Conservation (phyloP, 2,329 filamentous ascomycete genomes). For the Xylariaceae sp. region DNA sequence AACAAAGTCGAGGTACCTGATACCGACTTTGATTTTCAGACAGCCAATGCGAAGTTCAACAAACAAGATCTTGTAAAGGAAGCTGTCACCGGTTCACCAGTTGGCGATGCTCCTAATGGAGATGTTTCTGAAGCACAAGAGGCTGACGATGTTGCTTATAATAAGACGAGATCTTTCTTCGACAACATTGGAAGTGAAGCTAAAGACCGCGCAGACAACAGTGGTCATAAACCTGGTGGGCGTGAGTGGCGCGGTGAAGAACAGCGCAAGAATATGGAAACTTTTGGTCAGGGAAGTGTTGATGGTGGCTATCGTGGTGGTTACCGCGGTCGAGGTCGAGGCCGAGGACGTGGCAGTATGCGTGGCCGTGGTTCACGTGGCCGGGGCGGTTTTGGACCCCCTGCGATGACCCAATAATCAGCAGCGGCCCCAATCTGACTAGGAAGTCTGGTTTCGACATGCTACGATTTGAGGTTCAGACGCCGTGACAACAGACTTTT, state of each 20-base stretch:
- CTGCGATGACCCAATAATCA: slow-evolving; percentile 31
- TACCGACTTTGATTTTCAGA: slow-evolving; percentile 90
- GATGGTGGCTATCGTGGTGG: slow-evolving; percentile 78
- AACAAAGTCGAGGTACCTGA: slow-evolving; percentile 86
- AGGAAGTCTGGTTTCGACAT: not conserved
- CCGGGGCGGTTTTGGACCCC: slow-evolving; percentile 37
- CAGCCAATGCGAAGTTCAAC: slow-evolving; percentile 86
- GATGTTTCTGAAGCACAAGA: slow-evolving; percentile 45
- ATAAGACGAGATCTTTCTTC: slow-evolving; percentile 91
- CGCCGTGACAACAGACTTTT: too few relatives aligned
- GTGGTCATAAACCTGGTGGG: slow-evolving; percentile 71
- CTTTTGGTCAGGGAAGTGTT: slow-evolving; percentile 94
- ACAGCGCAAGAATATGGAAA: slow-evolving; percentile 95
- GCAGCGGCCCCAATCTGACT: too few relatives aligned
- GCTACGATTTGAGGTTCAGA: not conserved
- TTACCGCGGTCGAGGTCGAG: slow-evolving; percentile 80
- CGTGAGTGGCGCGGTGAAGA: slow-evolving; percentile 92
- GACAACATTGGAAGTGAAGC: slow-evolving; percentile 97
- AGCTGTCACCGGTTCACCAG: slow-evolving; percentile 79
- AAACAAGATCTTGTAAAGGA: slow-evolving; percentile 87
- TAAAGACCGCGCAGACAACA: slow-evolving; percentile 82
- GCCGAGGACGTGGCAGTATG: slow-evolving; percentile 61
- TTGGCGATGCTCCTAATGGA: slow-evolving; percentile 56
- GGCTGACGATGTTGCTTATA: slow-evolving; percentile 65
- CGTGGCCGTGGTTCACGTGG: slow-evolving; percentile 50